These are phyloP conservation scores for Lunasporangiospora selenospora DNA, from an alignment of 192 early-diverging fungal species.

Conservation along the genomic window DNA sequence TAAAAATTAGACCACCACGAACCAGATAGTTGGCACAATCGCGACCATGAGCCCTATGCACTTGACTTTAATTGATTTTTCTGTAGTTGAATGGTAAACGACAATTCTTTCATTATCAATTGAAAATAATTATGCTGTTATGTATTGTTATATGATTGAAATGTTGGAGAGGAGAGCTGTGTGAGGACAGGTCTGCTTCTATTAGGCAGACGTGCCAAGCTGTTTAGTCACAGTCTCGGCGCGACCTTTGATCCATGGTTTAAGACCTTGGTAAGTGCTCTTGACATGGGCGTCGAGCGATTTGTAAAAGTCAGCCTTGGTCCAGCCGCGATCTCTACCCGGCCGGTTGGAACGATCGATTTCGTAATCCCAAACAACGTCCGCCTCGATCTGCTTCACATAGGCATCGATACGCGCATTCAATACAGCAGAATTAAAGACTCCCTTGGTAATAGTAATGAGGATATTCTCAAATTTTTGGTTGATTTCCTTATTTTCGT, in stretches of 20 bases:
- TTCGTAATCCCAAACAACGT: conserved; percentile 37
- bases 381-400: conserved; percentile 28
- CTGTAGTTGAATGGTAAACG: too few relatives aligned
- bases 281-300: background rate
- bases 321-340: background rate
- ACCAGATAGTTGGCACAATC: too few relatives aligned
- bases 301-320: conserved; percentile 1
- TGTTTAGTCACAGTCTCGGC: background rate
- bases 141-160: too few relatives aligned
- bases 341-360: conserved; percentile 14
- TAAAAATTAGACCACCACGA: too few relatives aligned
- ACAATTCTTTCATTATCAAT: too few relatives aligned
- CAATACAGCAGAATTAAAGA: conserved; percentile 13
- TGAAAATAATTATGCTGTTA: too few relatives aligned
- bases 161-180: too few relatives aligned
- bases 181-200: too few relatives aligned
- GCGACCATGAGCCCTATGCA: too few relatives aligned
- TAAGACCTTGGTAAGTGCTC: too few relatives aligned
- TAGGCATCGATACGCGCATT: conserved; percentile 26
- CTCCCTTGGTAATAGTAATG: conserved; percentile 8
- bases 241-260: conserved; percentile 8
- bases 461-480: conserved; percentile 26
- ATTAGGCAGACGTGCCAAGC: background rate
- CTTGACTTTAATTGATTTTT: too few relatives aligned
- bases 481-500: conserved; percentile 32